Conservation (phyloP, 352 stramenopile species). For the Blastocystis sp. region DNA sequence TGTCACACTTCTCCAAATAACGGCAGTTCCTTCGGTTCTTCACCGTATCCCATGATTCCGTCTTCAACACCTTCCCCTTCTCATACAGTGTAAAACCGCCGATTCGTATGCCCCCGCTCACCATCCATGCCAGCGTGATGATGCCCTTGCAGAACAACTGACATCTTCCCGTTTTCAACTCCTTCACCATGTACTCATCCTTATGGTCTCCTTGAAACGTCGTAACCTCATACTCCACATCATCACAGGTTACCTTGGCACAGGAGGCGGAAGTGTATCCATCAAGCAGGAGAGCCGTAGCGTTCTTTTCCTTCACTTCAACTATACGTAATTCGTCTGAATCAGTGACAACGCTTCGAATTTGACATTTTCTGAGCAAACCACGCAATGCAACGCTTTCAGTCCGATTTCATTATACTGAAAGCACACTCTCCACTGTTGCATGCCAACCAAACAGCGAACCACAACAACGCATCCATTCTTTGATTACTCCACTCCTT, state of each 20-base stretch:
- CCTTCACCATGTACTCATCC: slow-evolving; percentile 29
- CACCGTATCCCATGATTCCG: neutral
- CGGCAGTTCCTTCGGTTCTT: neutral
- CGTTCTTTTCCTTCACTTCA: no score
- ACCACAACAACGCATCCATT: neutral
- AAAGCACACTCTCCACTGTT: no score
- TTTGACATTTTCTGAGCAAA: no score
- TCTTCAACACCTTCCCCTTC: neutral
- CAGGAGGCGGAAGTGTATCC: no score
- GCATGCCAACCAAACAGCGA: neutral
- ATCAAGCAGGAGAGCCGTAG: no score
- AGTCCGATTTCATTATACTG: no score
- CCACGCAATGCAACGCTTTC: no score
- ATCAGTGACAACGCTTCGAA: no score
- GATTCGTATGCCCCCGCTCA: neutral
- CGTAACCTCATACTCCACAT: neutral
- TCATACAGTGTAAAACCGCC: neutral
- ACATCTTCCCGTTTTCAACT: neutral
- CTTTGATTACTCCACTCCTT: neutral
- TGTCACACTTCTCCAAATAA: neutral
- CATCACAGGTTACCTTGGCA: no score
- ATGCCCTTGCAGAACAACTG: slow-evolving; percentile 1
- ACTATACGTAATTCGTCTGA: no score
- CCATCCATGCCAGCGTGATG: neutral
- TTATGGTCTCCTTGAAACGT: slow-evolving; percentile 16